Evolutionary conservation across 305 asterid species (phyloP), one percentile per base, ranked within the genome.

Genomic region (Solanum chacoense): DNA sequence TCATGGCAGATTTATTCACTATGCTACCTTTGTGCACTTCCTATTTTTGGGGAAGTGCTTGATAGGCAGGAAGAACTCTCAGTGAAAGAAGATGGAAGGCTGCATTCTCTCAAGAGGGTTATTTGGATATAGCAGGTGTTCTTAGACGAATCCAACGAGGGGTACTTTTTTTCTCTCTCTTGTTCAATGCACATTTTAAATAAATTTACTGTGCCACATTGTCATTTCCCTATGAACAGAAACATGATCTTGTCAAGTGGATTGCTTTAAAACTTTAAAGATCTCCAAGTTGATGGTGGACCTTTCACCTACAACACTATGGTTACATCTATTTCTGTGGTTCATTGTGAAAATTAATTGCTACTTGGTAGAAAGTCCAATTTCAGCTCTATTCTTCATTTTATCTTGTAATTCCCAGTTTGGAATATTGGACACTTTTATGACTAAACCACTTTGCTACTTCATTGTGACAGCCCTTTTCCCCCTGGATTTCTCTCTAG

Each of bases 141-240:
- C 98, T 97, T 73, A 93, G 98, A 93, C 94, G 99, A 93, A 97
- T 97, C 90, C 98, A 97, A 89, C 94, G 94, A 93, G 99, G 99
- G 98, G 99, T 97, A 92, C 90, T 29, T 83, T 18, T 36, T 72
- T 2, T 31, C 63, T 16, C 63, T 12, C 10, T 74, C 37, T 55
- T 55, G 5, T 26, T 11, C 71, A 73, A 42, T 22, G 29, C 83
- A 6, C 16, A 77, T 83, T 55, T 26, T 26, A 6, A 72, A 73
- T 12, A 42, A 38, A 63, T 65, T 79, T 31, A 9, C 31, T 4
- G 20, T 38, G 6, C 85, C 65, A 24, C 63, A 38, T 78, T 24
- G 7, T 37, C 34, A 37, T 37, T 40, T 40, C 10, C 69, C 28
- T 80, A 80, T 42, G 69, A 80, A 42, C 28, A 24, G 37, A 80